Conservation (phyloP, 352 stramenopile species). For the Halophytophthora polymorphica region DNA sequence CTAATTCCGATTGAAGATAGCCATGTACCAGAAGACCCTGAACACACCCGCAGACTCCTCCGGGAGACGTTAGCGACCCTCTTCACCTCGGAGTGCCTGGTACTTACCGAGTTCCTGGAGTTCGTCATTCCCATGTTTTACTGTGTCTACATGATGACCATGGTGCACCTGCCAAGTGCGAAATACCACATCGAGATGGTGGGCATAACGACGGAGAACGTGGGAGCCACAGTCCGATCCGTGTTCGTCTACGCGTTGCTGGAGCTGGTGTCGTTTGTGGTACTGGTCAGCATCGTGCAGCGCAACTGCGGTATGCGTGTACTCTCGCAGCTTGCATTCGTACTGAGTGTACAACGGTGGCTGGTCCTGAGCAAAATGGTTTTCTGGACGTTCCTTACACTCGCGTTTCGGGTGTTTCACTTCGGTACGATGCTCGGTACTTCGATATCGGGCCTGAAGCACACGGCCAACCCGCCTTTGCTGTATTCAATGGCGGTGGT, state of each 20-base stretch:
- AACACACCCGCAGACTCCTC: too few species aligned
- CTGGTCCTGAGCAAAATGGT: slow-evolving; percentile 11
- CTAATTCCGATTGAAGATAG: too few species aligned
- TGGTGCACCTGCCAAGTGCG: slow-evolving; percentile 8
- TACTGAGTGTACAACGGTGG: slow-evolving; percentile 10
- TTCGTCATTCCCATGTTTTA: slow-evolving; percentile 20
- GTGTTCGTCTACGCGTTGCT: slow-evolving; percentile 15
- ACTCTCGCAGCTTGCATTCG: slow-evolving; percentile 15
- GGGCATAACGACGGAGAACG: not conserved
- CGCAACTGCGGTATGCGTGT: slow-evolving; percentile 4
- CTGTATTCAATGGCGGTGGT: not conserved
- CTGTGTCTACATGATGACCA: not conserved
- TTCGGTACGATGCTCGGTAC: too few species aligned
- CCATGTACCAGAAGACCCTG: too few species aligned
- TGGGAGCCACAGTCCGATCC: not conserved
- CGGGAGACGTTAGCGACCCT: not conserved
- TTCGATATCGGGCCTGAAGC: too few species aligned
- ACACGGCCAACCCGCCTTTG: too few species aligned
- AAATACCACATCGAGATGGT: slow-evolving; percentile 18
- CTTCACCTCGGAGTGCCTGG: slow-evolving; percentile 20
- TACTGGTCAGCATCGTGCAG: slow-evolving; percentile 4
- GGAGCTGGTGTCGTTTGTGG: slow-evolving; percentile 15
- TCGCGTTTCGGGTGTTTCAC: slow-evolving; percentile 1
- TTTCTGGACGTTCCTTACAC: slow-evolving; percentile 3
- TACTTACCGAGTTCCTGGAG: slow-evolving; percentile 20